Evolutionary conservation across 768 basidiomycete genomes (phyloP).

Genomic region (Russula virescens): DNA sequence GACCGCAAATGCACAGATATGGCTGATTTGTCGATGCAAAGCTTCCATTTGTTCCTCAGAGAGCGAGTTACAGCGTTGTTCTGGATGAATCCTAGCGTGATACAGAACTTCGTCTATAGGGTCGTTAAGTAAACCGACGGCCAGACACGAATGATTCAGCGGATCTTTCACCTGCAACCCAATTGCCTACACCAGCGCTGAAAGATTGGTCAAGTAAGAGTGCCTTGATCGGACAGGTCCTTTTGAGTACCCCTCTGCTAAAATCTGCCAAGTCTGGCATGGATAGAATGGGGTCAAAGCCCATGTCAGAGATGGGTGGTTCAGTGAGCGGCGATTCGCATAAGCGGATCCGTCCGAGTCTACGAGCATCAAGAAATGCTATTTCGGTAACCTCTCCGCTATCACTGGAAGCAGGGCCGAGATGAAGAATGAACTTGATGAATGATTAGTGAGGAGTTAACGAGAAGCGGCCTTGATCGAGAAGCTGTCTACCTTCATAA

Average conservation of each 20-base stretch:
- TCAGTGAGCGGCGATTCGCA: constrained; percentile 51
- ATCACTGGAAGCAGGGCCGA: constrained; percentile 32
- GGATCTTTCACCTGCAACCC: constrained; percentile 57
- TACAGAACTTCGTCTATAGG: constrained; percentile 63
- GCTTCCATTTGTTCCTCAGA: constrained; percentile 42
- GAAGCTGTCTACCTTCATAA: constrained; percentile 46
- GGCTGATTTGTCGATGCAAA: constrained; percentile 46
- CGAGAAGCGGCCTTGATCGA: background rate
- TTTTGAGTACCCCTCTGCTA: constrained; percentile 41
- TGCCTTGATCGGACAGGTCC: constrained; percentile 64
- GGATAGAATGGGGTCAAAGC: constrained; percentile 70
- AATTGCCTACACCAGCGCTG: constrained; percentile 77
- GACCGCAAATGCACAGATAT: constrained; percentile 58
- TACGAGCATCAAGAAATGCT: constrained; percentile 67
- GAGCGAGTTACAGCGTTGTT: constrained; percentile 55
- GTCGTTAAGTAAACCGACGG: background rate
- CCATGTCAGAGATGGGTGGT: constrained; percentile 64
- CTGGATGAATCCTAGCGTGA: constrained; percentile 67
- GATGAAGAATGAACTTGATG: constrained; percentile 55
- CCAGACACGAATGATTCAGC: background rate
- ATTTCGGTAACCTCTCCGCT: constrained; percentile 39
- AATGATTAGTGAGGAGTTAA: background rate
- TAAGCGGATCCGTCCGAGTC: constrained; percentile 66
- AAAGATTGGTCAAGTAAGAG: constrained; percentile 77
- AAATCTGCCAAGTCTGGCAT: constrained; percentile 59